Conservation (phyloP, 495 filamentous ascomycete species). For the Penicillium macrosclerotiorum region DNA sequence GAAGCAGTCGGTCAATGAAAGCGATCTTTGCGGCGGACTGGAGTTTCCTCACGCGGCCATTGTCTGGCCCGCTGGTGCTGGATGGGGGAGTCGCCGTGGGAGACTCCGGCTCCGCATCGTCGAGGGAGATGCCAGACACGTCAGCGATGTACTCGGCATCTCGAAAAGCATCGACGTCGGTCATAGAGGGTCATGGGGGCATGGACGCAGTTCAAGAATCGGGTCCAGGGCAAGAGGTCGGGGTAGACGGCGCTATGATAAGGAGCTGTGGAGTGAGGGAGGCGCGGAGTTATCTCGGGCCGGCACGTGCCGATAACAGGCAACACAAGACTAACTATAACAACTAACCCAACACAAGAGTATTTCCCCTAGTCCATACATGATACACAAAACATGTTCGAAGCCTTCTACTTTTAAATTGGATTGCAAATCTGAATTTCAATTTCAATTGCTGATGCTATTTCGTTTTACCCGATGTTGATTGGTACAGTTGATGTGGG, state of each 20-base stretch:
- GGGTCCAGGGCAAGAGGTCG: slow-evolving; percentile 11
- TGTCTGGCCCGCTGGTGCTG: slow-evolving; percentile 23
- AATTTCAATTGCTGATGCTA: no score
- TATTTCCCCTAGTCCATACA: no score
- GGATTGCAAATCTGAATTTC: no score
- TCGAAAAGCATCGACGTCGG: slow-evolving; percentile 48
- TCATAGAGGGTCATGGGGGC: slow-evolving; percentile 52
- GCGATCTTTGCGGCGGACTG: slow-evolving; percentile 45
- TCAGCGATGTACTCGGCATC: slow-evolving; percentile 54
- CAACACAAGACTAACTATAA: neutral
- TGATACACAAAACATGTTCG: neutral
- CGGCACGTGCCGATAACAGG: slow-evolving; percentile 17
- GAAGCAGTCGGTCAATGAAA: slow-evolving; percentile 67
- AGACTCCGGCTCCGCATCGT: slow-evolving; percentile 23
- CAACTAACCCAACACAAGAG: no score
- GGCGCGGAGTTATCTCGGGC: slow-evolving; percentile 25
- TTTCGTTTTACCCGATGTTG: no score
- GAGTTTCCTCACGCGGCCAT: slow-evolving; percentile 35
- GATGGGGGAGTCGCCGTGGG: slow-evolving; percentile 7
- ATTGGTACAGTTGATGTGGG: no score
- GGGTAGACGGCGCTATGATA: slow-evolving; percentile 13
- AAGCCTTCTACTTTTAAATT: no score
- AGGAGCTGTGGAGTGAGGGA: slow-evolving; percentile 14
- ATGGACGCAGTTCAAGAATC: slow-evolving; percentile 26
- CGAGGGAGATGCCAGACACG: slow-evolving; percentile 44